Evolutionary conservation across 805 yeast genomes (phyloP).

Genomic region (Candida ovalis): DNA sequence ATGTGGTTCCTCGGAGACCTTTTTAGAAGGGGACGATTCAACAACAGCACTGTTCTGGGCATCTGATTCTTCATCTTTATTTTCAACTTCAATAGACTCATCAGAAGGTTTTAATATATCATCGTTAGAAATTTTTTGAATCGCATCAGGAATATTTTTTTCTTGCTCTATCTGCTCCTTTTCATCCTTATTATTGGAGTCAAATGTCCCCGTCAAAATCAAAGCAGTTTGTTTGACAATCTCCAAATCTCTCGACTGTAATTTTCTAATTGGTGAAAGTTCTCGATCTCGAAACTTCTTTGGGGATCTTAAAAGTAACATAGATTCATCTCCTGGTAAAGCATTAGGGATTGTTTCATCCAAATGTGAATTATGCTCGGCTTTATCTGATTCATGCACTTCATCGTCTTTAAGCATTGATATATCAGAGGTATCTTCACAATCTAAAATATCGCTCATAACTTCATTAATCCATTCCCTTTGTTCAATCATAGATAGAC

Average conservation of each 20-base stretch:
- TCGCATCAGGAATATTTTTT: too few species aligned
- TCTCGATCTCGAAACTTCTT: slow-evolving; percentile 12
- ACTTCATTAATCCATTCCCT: slow-evolving; percentile 29
- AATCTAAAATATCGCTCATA: slow-evolving; percentile 21
- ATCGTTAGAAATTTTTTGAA: too few species aligned
- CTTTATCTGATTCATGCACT: neutral
- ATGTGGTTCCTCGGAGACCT: neutral
- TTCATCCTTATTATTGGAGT: neutral
- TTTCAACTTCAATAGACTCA: too few species aligned
- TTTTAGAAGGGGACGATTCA: neutral
- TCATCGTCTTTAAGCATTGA: neutral
- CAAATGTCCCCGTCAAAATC: neutral
- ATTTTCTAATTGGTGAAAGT: slow-evolving; percentile 17
- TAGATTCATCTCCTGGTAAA: slow-evolving; percentile 10
- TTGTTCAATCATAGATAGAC: slow-evolving; percentile 22
- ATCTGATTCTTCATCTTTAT: neutral
- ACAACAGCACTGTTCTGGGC: neutral
- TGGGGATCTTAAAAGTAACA: slow-evolving; percentile 23
- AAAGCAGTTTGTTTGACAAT: slow-evolving; percentile 11
- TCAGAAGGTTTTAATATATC: too few species aligned
- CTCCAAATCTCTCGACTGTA: slow-evolving; percentile 17
- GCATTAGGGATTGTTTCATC: neutral
- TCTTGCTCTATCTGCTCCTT: too few species aligned
- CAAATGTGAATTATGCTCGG: neutral
- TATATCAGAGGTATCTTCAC: slow-evolving; percentile 4